phyloP scores from a whole-genome alignment of 306 rosid genomes.

The Ochetophila trinervis region DNA sequence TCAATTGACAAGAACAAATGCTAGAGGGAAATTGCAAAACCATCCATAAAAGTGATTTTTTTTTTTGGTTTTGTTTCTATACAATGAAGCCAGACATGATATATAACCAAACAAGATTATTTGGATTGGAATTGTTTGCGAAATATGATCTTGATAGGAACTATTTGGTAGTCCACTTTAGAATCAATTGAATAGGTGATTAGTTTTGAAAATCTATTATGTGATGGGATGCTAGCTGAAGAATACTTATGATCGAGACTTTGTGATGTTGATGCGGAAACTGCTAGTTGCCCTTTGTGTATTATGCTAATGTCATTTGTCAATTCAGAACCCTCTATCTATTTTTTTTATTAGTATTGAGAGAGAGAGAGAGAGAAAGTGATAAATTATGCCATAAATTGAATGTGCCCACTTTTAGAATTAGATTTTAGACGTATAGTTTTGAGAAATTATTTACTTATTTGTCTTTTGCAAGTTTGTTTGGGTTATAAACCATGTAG shows the following conservation, averaged over 20 bases:
- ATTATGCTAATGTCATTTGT: slow-evolving; percentile 4
- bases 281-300: not conserved
- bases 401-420: no score
- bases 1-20: not conserved
- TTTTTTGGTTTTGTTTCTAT: no score
- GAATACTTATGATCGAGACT: not conserved
- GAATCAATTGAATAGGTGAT: slow-evolving; percentile 26
- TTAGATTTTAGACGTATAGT: no score
- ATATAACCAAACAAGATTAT: no score
- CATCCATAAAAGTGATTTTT: no score
- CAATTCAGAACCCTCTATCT: not conserved
- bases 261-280: slow-evolving; percentile 18
- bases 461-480: no score
- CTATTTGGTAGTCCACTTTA: slow-evolving; percentile 28
- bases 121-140: no score
- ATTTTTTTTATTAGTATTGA: not conserved
- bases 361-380: not conserved
- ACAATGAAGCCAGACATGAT: no score
- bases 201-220: not conserved
- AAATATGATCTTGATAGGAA: not conserved
- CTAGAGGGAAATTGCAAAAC: no score
- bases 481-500: no score
- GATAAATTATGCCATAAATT: not conserved
- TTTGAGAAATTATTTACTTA: no score
- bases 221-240: slow-evolving; percentile 1